Evolutionary conservation across 2,329 filamentous ascomycete genomes (phyloP).

Genomic region (Fusarium sp.): DNA sequence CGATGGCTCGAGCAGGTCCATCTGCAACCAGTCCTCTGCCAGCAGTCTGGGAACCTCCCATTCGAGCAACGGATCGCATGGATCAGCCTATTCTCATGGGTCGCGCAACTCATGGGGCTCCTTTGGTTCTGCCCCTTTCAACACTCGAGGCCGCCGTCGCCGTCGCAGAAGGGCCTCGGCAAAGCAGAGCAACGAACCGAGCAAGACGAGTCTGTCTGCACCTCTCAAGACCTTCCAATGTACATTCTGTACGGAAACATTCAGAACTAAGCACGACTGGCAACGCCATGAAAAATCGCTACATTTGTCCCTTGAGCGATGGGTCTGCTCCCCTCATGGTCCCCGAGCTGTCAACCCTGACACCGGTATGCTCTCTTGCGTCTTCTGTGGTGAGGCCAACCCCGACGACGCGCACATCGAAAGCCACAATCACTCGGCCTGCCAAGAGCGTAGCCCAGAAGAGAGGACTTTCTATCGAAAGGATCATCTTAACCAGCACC

Average conservation of each 20-base stretch:
- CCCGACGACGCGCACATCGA: conserved; percentile 69
- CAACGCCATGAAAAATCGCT: conserved; percentile 77
- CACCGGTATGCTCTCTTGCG: conserved; percentile 67
- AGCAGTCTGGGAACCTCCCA: conserved; percentile 72
- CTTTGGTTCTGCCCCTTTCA: conserved; percentile 58
- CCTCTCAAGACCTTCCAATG: conserved; percentile 72
- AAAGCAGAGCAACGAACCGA: conserved; percentile 50
- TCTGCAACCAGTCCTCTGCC: conserved; percentile 69
- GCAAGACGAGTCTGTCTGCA: conserved; percentile 49
- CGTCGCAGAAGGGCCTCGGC: conserved; percentile 59
- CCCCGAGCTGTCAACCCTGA: conserved; percentile 67
- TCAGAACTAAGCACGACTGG: conserved; percentile 77
- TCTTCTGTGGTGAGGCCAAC: conserved; percentile 69
- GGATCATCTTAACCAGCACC: conserved; percentile 74
- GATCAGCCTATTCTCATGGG: conserved; percentile 69
- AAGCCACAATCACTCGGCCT: conserved; percentile 70
- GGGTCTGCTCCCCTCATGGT: conserved; percentile 73
- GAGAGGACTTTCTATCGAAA: conserved; percentile 77
- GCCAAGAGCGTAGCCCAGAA: conserved; percentile 71
- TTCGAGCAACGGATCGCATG: conserved; percentile 69
- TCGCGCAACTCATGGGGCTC: conserved; percentile 69
- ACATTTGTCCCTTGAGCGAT: conserved; percentile 73
- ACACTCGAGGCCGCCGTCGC: conserved; percentile 60
- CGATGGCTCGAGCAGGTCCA: conserved; percentile 69
- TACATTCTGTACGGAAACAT: conserved; percentile 77